Conservation (phyloP, 164 flowering plant genomes). For the Stephania cephalantha region DNA sequence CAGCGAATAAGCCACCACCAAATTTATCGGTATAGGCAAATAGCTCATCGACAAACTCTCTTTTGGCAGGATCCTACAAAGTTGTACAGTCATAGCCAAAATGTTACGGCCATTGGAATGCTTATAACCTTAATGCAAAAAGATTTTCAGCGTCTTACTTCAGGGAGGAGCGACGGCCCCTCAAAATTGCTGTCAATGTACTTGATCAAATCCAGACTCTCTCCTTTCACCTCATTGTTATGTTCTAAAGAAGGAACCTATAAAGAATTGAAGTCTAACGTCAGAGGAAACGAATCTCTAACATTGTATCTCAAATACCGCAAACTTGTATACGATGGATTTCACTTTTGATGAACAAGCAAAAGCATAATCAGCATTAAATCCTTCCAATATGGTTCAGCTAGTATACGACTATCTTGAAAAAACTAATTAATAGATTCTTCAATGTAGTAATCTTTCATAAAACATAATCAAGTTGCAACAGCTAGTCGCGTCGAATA, state of each 20-base stretch:
- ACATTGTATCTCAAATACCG: no score
- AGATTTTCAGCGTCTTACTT: slow-evolving; percentile 28
- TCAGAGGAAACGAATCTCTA: background rate
- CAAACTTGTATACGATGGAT: no score
- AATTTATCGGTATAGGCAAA: slow-evolving; percentile 42
- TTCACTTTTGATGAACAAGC: no score
- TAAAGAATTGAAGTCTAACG: background rate
- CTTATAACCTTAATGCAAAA: background rate
- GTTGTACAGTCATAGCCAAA: background rate
- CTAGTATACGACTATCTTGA: no score
- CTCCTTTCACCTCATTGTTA: slow-evolving; percentile 69
- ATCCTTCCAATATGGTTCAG: no score
- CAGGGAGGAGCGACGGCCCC: slow-evolving; percentile 60
- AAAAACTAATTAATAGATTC: background rate
- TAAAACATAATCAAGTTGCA: background rate
- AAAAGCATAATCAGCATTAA: no score
- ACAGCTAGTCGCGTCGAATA: background rate
- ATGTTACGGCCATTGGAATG: background rate
- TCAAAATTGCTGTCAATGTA: slow-evolving; percentile 57
- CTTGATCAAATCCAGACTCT: slow-evolving; percentile 66
- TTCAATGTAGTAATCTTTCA: background rate
- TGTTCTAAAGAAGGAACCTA: slow-evolving; percentile 90
- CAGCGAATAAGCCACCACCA: slow-evolving; percentile 16
- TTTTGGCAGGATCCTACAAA: slow-evolving; percentile 58
- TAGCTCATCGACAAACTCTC: slow-evolving; percentile 52